Conservation (phyloP, 2,329 filamentous ascomycete genomes). For the Amylocarpus encephaloides region DNA sequence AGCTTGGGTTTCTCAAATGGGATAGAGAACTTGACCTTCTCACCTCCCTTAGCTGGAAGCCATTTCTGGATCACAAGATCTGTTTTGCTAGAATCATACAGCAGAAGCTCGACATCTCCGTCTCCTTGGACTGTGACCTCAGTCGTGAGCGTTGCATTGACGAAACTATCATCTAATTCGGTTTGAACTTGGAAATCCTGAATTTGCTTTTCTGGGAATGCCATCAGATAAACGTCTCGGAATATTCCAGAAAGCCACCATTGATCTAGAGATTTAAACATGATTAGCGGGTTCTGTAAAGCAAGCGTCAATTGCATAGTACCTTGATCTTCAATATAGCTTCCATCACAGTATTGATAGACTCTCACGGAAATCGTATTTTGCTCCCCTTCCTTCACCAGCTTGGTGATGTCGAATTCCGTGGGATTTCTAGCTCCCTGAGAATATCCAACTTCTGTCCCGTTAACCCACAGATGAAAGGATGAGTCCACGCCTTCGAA, state of each 20-base stretch:
- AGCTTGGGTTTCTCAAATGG: slow-evolving; percentile 48
- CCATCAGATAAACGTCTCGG: slow-evolving; percentile 56
- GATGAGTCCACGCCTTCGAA: slow-evolving; percentile 69
- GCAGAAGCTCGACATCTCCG: background rate
- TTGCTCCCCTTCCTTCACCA: slow-evolving; percentile 38
- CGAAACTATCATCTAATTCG: slow-evolving; percentile 45
- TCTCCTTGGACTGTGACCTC: slow-evolving; percentile 33
- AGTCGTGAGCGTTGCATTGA: slow-evolving; percentile 41
- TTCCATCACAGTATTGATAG: slow-evolving; percentile 64
- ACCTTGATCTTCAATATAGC: slow-evolving; percentile 59
- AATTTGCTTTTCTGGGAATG: slow-evolving; percentile 47
- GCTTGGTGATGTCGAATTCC: slow-evolving; percentile 59
- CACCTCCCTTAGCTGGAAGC: slow-evolving; percentile 1
- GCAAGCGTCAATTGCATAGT: background rate
- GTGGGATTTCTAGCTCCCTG: slow-evolving; percentile 63
- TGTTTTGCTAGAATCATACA: background rate
- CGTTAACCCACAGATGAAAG: slow-evolving; percentile 65
- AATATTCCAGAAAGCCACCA: slow-evolving; percentile 66
- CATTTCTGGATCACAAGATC: background rate
- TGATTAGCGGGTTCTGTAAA: background rate
- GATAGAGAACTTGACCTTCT: slow-evolving; percentile 2
- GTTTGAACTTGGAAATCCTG: slow-evolving; percentile 54
- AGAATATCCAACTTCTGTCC: slow-evolving; percentile 56
- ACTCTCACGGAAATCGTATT: slow-evolving; percentile 59
- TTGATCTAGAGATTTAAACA: slow-evolving; percentile 38